A percentile compares a stretch with the other conserved stretches of the same genome.
Evolutionary conservation across 805 yeast genomes (phyloP).

Genomic region (Candida ficus): DNA sequence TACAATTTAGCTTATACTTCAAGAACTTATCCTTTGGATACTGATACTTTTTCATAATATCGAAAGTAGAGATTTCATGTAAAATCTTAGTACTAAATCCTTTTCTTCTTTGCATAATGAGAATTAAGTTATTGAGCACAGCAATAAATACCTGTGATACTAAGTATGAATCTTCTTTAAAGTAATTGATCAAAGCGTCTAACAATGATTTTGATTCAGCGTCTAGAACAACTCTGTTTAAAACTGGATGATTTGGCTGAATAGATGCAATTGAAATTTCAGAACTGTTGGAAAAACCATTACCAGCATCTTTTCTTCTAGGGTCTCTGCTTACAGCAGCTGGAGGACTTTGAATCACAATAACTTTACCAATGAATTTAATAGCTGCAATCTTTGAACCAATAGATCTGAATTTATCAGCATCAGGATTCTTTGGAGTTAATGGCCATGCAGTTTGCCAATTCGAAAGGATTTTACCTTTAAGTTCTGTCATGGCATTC

Average conservation of each 20-base stretch:
- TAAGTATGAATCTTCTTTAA: constrained; percentile 50
- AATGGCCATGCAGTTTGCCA: constrained; percentile 59
- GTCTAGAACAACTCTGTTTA: constrained; percentile 50
- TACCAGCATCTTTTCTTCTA: constrained; percentile 15
- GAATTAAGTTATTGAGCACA: constrained; percentile 56
- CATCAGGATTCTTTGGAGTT: constrained; percentile 24
- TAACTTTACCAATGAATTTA: constrained; percentile 61
- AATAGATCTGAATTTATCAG: constrained; percentile 39
- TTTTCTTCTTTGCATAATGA: constrained; percentile 63
- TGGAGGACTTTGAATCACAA: constrained; percentile 48
- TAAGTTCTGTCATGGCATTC: constrained; percentile 51
- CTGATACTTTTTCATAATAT: constrained; percentile 49
- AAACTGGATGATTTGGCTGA: constrained; percentile 53
- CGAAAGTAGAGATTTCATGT: constrained; percentile 55
- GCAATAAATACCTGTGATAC: constrained; percentile 62
- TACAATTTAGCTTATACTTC: constrained; percentile 47
- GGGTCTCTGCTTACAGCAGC: constrained; percentile 20
- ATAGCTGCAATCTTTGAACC: constrained; percentile 64
- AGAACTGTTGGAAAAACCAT: constrained; percentile 13
- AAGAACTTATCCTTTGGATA: constrained; percentile 33
- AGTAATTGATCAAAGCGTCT: constrained; percentile 54
- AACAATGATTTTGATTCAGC: constrained; percentile 67
- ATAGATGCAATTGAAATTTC: constrained; percentile 21
- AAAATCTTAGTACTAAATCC: constrained; percentile 53
- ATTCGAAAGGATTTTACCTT: constrained; percentile 50